Evolutionary conservation across 2,329 filamentous ascomycete genomes (phyloP), one percentile per base, ranked within the genome.

Genomic region (Dactylellina drechsleri): DNA sequence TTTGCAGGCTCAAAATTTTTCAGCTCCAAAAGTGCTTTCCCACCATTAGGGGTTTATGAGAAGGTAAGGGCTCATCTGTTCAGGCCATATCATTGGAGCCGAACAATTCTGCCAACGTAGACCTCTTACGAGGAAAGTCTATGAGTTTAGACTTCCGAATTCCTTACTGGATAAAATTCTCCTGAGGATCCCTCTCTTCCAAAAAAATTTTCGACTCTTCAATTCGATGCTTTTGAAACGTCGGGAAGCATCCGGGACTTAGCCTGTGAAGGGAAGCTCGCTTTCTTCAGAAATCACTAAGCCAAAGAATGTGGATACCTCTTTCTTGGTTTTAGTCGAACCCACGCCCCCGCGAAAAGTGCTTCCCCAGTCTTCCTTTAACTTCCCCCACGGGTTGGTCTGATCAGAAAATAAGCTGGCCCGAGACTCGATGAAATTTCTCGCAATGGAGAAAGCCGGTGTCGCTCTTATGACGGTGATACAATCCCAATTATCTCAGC

Each of bases 331-430:
- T 74, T 56, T 3, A 58, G 70, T 28, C 58, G 23, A 43, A 49
- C 50, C 56, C 41, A 50, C 57, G 61, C 57, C 62, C 70, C 68
- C 70, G 70, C 70, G 64, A 62, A 65, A 36, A 49, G 60, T 60
- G 20, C 50, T 74, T 67, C 70, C 70, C 68, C 68, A 66, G 68
- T 52, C 62, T 73, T 36, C 68, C 57, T 57, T 47, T 23, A 41
- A 16, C 43, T 66, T 74, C 62, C 70, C 70, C 61, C 68, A 73
- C 68, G 60, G 61, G 18, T 20, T 18, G 6, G 31, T 36, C 28
- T n/a, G 57, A 4, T 13, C 15, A 43, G 26, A 20, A 45, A 45
- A 18, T 20, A 40, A 49, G 36, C 54, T 13, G 54, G 43, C 23
- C 57, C 23, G 57, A 60, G 23, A 16, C 20, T 20, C 20, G 8